A percentile compares a stretch with the other conserved stretches of the same genome.
These are phyloP conservation scores for Claviceps africana DNA, from an alignment of 2,329 filamentous ascomycete genomes.

Conservation along the genomic window DNA sequence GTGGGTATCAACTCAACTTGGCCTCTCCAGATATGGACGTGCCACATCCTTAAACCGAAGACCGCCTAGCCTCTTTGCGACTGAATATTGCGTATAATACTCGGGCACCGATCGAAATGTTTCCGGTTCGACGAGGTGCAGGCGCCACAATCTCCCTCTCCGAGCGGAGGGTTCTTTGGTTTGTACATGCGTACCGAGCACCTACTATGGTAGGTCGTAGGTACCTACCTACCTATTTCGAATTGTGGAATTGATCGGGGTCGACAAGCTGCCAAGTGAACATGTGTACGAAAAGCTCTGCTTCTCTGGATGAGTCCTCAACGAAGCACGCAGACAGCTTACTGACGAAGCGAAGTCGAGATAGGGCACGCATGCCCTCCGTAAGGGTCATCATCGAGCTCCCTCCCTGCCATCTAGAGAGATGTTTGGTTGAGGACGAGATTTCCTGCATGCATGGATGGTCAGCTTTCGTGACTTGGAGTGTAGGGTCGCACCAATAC, in stretches of 20 bases:
- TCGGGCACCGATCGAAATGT: neutral
- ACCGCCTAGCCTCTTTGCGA: neutral
- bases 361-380: neutral
- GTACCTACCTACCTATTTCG: no score
- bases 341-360: neutral
- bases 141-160: neutral
- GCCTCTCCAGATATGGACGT: neutral
- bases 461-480: neutral
- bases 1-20: neutral
- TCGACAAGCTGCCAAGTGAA: neutral
- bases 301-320: neutral
- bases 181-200: neutral
- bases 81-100: neutral
- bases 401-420: neutral
- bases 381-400: neutral
- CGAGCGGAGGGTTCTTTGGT: neutral
- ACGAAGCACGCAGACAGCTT: neutral
- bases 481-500: neutral
- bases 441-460: neutral
- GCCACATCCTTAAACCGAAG: no score
- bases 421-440: neutral
- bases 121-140: neutral
- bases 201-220: no score
- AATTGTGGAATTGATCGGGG: neutral
- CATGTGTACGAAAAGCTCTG: neutral